Evolutionary conservation across 768 basidiomycete species (phyloP), one percentile per base, ranked within the genome.

Genomic region (Suillus tomentosus): DNA sequence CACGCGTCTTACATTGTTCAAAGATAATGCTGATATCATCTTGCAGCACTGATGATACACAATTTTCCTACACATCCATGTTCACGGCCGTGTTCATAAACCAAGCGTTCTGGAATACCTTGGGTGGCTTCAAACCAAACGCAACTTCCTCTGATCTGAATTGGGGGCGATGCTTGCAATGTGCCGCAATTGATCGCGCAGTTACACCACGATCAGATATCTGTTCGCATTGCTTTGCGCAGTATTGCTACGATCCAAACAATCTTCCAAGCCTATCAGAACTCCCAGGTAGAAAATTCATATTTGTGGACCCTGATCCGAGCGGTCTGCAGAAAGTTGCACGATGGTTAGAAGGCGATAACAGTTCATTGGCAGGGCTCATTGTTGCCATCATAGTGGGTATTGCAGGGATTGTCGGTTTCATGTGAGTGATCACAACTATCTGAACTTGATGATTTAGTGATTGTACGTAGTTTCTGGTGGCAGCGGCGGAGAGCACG

Each of bases 71-170:
- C 71, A 80, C 82, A 17, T 74, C 75, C 22, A 77, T 81, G 31
- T 84, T 89, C 65, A 84, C 83, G 3, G 75, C 74, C 43, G 70
- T 85, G 5, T 87, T 91, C 73, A 76, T 93, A 56, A 80, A 87
- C 67, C 88, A 90, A 71, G 87, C 84, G 0, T 81, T n/a, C n/a
- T n/a, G n/a, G n/a, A n/a, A n/a, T n/a, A n/a, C 79, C 24, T 78
- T 86, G 48, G 82, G 81, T 19, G 90, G 90, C 15, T 90, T 88
- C 74, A 73, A 79, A 15, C 84, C 87, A 36, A 83, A 89, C 57
- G 78, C 84, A 43, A 88, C 84, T 64, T 74, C 72, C 6, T 78
- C 86, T 37, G 91, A 88, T 63, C 71, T 77, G 3, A 69, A 83
- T 60, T 90, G 82, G 79, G 79, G 84, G 1, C 79, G 75, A 60